Base-by-base conservation (phyloP, 2,329 filamentous ascomycete species). In the Claviceps monticola region DNA sequence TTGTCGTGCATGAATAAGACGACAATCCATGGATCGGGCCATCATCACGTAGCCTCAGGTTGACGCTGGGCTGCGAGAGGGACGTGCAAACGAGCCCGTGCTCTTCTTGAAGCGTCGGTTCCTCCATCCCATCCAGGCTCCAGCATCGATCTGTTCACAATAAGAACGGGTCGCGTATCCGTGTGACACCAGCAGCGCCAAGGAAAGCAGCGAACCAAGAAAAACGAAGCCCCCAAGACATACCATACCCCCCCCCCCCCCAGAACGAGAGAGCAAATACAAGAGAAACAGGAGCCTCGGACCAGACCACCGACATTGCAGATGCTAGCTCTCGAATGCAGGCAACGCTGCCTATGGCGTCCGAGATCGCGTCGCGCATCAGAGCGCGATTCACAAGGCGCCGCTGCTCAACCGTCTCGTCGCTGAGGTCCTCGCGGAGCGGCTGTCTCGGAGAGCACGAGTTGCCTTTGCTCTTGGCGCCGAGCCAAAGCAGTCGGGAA, bases 301-400 rank as follows among this genome's bases (percentile, higher is more conserved):
- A 29, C 34, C 26, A 9, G 6, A 19, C 47, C 16, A 23, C 39
- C n/a, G 17, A 36, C 38, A 38, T 45, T n/a, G 37, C 45, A 23
- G 17, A 52, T 52, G 38, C 37, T 34, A 26, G 23, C 56, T 50
- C 50, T 56, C 48, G 51, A 7, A 26, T 55, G 46, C 23, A 5
- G 9, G 29, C 37, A 46, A 2, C 19, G 11, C 17, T n/a, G 43
- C 43, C 37, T 51, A 74, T 74, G 72, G 71, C 70, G 54, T 58
- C 61, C 39, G 71, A 74, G 56, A 61, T 75, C 52, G 69, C 65
- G 58, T 68, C 72, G 56, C 72, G 71, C 56, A 66, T 76, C 59
- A 69, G 70, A 61, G 71, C 71, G 58, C 72, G 68, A 56, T 69
- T 75, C 54, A 63, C 69, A 51, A 64, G 71, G 44, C 58, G 63